Percentiles rank a stretch among this genome's conserved stretches.
These are phyloP conservation scores for Epichloe hybrida DNA, from an alignment of 2,329 filamentous ascomycete species.

Conservation along the genomic window DNA sequence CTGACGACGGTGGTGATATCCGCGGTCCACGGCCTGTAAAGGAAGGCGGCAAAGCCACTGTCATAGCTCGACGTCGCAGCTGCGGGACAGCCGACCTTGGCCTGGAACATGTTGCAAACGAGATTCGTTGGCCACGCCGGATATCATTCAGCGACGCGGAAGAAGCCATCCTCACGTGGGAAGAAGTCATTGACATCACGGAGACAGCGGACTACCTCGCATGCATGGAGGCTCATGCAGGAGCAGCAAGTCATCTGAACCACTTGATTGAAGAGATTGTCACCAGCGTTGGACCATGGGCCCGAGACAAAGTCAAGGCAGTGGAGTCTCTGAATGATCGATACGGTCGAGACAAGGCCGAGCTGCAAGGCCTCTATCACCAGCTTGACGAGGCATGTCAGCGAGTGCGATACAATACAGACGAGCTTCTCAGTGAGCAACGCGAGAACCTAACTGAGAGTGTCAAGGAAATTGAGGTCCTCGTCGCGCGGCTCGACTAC, in stretches of 20 bases:
- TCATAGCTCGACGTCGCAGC: conserved; percentile 51
- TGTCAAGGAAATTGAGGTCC: conserved; percentile 64
- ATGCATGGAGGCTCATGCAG: conserved; percentile 25
- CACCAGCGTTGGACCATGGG: conserved; percentile 45
- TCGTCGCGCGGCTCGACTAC: conserved; percentile 81
- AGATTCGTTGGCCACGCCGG: conserved; percentile 54
- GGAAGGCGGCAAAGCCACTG: conserved; percentile 31
- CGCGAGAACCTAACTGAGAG: conserved; percentile 54
- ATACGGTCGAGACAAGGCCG: conserved; percentile 49
- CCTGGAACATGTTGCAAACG: conserved; percentile 27
- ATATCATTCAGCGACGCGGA: conserved; percentile 66
- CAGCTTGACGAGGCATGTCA: conserved; percentile 59
- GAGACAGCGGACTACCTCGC: conserved; percentile 17
- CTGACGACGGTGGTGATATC: conserved; percentile 45
- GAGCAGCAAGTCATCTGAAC: conserved; percentile 44
- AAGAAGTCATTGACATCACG: conserved; percentile 33
- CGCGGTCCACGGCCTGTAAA: conserved; percentile 37
- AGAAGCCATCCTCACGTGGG: conserved; percentile 59
- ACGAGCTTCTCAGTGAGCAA: conserved; percentile 58
- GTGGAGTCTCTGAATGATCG: conserved; percentile 48
- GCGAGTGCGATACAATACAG: conserved; percentile 50
- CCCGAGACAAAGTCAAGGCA: conserved; percentile 38
- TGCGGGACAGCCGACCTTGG: conserved; percentile 24
- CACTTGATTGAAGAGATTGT: conserved; percentile 38
- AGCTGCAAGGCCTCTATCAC: conserved; percentile 54